Base-by-base conservation (phyloP, 2,329 filamentous ascomycete genomes). In the Cryoendolithus antarcticus region DNA sequence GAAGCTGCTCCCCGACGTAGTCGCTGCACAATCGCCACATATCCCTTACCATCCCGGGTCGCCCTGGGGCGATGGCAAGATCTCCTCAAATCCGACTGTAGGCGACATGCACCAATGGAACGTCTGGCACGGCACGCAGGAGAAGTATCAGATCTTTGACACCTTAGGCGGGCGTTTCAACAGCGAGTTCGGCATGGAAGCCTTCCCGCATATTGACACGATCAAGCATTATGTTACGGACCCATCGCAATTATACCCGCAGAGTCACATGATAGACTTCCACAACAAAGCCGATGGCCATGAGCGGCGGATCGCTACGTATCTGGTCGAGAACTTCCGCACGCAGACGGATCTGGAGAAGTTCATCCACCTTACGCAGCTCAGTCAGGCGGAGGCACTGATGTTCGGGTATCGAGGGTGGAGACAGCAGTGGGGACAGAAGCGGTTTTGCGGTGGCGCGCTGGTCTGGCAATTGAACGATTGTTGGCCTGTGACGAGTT, bases 101-200 rank as follows among this genome's bases (percentile, higher is more conserved):
- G 88, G 88, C 38, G 88, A 95, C 56, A 79, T 94, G 54, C 89
- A 95, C 57, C 86, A 94, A 60, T 95, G 88, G 88, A 94, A 94
- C 69, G 74, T 94, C 10, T 95, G 88, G 89, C 89, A 95, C 55
- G 88, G 88, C 12, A 80, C 77, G 1, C 86, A 94, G 56, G 82
- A 93, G 55, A 86, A 83, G 49, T 95, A 93, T 52, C 88, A 95
- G 51, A 80, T 91, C 50, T 93, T 88, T 48, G 85, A 91, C 59
- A 80, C 79, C 45, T 74, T 95, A 1, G 77, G 77, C n/a, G 88
- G 89, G 2, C 77, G 89, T 0, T 95, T 96, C 62, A 88, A 93
- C 42, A 89, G 83, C 39, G 89, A 95, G 57, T 96, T 95, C 51
- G 89, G 88, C 44, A 93, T 95, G 86, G 78, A 94, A 59, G 85